A percentile compares a stretch with the other conserved stretches of the same genome.
phyloP scores from a whole-genome alignment of 1,139 yeast genomes.

The Pichia sp. region DNA sequence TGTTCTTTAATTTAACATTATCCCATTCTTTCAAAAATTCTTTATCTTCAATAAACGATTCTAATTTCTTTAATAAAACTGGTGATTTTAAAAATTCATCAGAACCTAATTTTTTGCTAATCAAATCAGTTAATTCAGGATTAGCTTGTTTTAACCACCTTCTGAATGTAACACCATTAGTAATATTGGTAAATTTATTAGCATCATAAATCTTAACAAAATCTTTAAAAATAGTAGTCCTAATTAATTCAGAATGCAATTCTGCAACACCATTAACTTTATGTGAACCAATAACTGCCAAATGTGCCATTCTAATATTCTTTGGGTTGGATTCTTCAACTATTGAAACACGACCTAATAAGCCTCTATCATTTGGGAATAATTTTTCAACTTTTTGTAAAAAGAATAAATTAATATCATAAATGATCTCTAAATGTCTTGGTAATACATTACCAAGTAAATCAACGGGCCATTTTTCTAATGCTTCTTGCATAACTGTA shows the following conservation, averaged over 20 bases:
- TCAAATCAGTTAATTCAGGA: conserved; percentile 68
- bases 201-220: conserved; percentile 77
- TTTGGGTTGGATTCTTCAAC: conserved; percentile 78
- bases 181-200: conserved; percentile 83
- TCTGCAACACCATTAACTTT: conserved; percentile 96
- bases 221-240: conserved; percentile 84
- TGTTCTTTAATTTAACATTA: conserved; percentile 63
- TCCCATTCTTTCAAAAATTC: conserved; percentile 70
- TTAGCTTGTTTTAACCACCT: conserved; percentile 95
- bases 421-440: conserved; percentile 85
- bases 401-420: conserved; percentile 77
- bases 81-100: conserved; percentile 67
- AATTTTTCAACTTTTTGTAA: conserved; percentile 66
- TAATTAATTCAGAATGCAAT: conserved; percentile 84
- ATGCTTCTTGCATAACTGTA: conserved; percentile 90
- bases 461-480: conserved; percentile 93
- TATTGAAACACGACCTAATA: conserved; percentile 68
- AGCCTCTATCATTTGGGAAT: conserved; percentile 67
- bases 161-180: conserved; percentile 95
- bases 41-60: conserved; percentile 59
- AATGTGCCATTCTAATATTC: conserved; percentile 85
- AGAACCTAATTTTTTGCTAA: conserved; percentile 64
- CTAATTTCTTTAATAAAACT: conserved; percentile 61
- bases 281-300: conserved; percentile 90
- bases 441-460: conserved; percentile 75